Evolutionary conservation across 306 rosid species (phyloP).

Genomic region (Cicer pinnatifidum): DNA sequence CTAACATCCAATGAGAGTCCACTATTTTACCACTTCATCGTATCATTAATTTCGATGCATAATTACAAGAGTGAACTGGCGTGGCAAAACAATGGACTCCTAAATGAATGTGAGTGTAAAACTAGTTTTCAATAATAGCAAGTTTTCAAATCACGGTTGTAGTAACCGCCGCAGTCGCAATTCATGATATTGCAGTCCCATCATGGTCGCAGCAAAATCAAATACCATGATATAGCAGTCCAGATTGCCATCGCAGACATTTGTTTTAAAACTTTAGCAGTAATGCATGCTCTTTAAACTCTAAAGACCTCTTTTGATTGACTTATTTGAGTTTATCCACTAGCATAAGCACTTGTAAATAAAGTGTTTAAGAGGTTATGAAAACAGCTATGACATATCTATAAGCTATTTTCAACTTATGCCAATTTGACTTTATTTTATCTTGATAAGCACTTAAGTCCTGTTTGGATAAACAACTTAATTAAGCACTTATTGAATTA

Average conservation of each 20-base stretch:
- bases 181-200: neutral
- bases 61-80: neutral
- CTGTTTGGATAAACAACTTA: no score
- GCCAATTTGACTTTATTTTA: no score
- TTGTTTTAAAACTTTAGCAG: neutral
- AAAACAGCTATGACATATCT: no score
- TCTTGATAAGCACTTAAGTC: no score
- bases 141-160: neutral
- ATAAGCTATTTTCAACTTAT: no score
- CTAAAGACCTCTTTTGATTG: neutral
- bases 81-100: neutral
- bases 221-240: neutral
- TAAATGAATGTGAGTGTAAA: neutral
- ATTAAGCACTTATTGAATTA: no score
- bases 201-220: neutral
- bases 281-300: neutral
- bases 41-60: neutral
- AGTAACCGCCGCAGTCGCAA: neutral
- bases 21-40: neutral
- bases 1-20: neutral
- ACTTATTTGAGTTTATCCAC: no score
- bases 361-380: no score
- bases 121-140: neutral
- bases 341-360: no score
- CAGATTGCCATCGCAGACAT: neutral